phyloP scores from a whole-genome alignment of 306 rosid genomes.

The Arachis hypogaea region DNA sequence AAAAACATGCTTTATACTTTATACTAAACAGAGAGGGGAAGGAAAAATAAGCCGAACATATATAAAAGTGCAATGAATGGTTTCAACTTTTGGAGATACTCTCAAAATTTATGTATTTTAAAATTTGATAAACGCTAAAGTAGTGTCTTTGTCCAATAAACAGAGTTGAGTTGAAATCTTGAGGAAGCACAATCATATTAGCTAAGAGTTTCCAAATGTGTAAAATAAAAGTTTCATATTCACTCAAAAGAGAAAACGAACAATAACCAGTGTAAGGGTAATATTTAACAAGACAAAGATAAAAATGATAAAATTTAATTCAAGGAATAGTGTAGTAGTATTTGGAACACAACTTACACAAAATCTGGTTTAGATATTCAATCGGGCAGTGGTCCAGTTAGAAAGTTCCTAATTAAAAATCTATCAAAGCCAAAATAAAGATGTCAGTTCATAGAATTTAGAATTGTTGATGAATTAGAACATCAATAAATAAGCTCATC shows the following conservation, averaged over 20 bases:
- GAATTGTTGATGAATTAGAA: not conserved
- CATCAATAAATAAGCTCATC: slow-evolving; percentile 20
- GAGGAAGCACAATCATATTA: not conserved
- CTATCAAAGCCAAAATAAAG: slow-evolving; percentile 37
- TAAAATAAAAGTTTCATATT: not conserved
- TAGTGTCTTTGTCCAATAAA: not conserved
- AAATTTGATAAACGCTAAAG: not conserved
- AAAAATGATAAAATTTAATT: not conserved
- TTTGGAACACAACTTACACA: slow-evolving; percentile 52
- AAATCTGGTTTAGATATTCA: slow-evolving; percentile 40
- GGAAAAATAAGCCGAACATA: not conserved
- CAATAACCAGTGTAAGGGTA: too few species aligned
- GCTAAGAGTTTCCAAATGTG: not conserved
- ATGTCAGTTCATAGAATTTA: slow-evolving; percentile 26
- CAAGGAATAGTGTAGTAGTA: not conserved
- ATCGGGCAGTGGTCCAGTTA: slow-evolving; percentile 52
- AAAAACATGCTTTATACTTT: not conserved
- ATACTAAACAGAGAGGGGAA: not conserved
- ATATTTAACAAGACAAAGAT: too few species aligned
- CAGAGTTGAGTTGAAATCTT: not conserved
- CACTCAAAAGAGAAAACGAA: too few species aligned
- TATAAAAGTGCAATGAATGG: not conserved
- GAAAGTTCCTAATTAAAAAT: slow-evolving; percentile 61
- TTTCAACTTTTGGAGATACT: not conserved
- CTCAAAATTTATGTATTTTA: not conserved